These are phyloP conservation scores for Starmerella asiatica DNA, from an alignment of 805 yeast genomes.

Conservation along the genomic window DNA sequence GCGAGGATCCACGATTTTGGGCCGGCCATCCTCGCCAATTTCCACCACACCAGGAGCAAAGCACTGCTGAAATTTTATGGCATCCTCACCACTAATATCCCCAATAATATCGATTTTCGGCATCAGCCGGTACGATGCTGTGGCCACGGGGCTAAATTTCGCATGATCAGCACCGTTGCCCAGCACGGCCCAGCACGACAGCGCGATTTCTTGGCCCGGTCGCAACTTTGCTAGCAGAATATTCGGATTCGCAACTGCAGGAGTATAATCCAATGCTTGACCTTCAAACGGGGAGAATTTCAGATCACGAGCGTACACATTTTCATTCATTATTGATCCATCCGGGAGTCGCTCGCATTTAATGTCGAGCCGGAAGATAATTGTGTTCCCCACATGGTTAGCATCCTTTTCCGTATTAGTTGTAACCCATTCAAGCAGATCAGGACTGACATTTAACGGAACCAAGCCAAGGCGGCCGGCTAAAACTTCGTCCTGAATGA, in stretches of 20 bases:
- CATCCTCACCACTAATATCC: constrained; percentile 66
- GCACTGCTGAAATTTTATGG: constrained; percentile 69
- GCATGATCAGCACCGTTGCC: constrained; percentile 96
- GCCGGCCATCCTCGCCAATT: constrained; percentile 48
- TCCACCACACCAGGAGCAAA: constrained; percentile 90
- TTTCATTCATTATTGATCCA: constrained; percentile 67
- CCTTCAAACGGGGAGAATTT: constrained; percentile 85
- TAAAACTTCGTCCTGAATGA: constrained; percentile 91
- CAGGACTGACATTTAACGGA: constrained; percentile 87
- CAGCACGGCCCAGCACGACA: constrained; percentile 77
- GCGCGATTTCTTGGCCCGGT: constrained; percentile 91
- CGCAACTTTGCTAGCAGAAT: constrained; percentile 82
- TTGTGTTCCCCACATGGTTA: constrained; percentile 77
- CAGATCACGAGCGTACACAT: constrained; percentile 79
- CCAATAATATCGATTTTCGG: constrained; percentile 53
- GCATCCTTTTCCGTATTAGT: constrained; percentile 4
- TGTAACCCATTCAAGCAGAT: constrained; percentile 61
- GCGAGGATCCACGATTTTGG: constrained; percentile 77
- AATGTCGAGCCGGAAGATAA: constrained; percentile 68
- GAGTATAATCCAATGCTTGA: constrained; percentile 61
- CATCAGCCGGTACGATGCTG: constrained; percentile 87
- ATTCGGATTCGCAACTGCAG: constrained; percentile 57
- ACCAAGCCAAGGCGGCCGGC: constrained; percentile 90
- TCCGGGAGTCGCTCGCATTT: constrained; percentile 82
- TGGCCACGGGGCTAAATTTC: constrained; percentile 91